Evolutionary conservation across 1,139 yeast genomes (phyloP).

Genomic region (Wickerhamiella infanticola): DNA sequence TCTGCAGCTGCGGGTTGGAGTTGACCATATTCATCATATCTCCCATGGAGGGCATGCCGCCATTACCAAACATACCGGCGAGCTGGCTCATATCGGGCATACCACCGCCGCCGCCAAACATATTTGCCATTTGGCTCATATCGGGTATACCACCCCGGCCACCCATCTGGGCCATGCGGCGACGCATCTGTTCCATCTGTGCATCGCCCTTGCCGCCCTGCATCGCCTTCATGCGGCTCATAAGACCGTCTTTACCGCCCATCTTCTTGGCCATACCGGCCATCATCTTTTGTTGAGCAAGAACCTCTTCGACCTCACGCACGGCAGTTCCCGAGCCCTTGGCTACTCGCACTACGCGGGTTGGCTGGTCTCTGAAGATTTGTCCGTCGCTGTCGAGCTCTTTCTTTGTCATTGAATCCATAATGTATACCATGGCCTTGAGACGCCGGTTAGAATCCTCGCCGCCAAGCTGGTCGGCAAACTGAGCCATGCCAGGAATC

Average conservation of each 20-base stretch:
- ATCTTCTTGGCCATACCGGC: slow-evolving; percentile 75
- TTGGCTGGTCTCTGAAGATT: slow-evolving; percentile 65
- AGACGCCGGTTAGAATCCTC: slow-evolving; percentile 73
- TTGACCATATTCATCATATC: slow-evolving; percentile 42
- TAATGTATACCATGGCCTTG: slow-evolving; percentile 77
- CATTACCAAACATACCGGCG: slow-evolving; percentile 26
- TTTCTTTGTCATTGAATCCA: slow-evolving; percentile 91
- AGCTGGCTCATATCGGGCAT: slow-evolving; percentile 36
- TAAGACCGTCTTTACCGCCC: slow-evolving; percentile 36
- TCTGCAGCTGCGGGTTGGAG: slow-evolving; percentile 58
- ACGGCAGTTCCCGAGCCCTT: slow-evolving; percentile 93
- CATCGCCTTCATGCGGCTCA: slow-evolving; percentile 26
- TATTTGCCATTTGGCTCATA: slow-evolving; percentile 16
- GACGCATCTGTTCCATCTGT: slow-evolving; percentile 25
- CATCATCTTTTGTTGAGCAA: slow-evolving; percentile 90
- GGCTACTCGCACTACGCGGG: slow-evolving; percentile 79
- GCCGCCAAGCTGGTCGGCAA: slow-evolving; percentile 70
- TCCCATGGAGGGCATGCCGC: slow-evolving; percentile 36
- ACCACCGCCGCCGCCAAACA: slow-evolving; percentile 25
- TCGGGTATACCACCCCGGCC: slow-evolving; percentile 26
- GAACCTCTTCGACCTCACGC: slow-evolving; percentile 83
- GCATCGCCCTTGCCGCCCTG: slow-evolving; percentile 18
- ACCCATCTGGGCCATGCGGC: slow-evolving; percentile 25
- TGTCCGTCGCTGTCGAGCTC: slow-evolving; percentile 88
- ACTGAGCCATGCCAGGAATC: slow-evolving; percentile 79